phyloP scores from a whole-genome alignment of 179 eudicot genomes.

The Actinidia polygama region DNA sequence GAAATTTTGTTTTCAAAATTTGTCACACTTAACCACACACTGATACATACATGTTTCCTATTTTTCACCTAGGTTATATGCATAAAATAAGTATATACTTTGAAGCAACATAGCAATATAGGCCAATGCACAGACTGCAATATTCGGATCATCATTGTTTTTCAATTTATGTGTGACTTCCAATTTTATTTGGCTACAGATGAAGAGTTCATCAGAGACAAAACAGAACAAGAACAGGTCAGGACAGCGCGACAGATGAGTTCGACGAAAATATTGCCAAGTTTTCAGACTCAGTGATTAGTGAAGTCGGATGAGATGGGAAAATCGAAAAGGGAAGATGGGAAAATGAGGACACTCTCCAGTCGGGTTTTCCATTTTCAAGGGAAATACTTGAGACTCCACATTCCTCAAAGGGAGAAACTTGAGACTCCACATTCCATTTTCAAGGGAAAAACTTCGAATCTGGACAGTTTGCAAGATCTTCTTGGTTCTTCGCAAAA shows the following conservation, averaged over 20 bases:
- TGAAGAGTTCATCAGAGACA: slow-evolving; percentile 47
- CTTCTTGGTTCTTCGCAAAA: too few relatives aligned
- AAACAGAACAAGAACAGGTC: slow-evolving; percentile 50
- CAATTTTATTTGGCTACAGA: slow-evolving; percentile 34
- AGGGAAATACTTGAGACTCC: slow-evolving; percentile 65
- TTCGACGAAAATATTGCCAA: slow-evolving; percentile 33
- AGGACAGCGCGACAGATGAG: slow-evolving; percentile 32
- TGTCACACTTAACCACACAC: too few relatives aligned
- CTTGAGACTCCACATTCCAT: too few relatives aligned
- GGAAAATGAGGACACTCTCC: slow-evolving; percentile 54
- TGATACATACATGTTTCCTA: too few relatives aligned
- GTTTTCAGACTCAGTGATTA: slow-evolving; percentile 41
- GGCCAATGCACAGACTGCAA: too few relatives aligned
- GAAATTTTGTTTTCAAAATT: too few relatives aligned
- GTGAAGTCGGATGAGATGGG: slow-evolving; percentile 50
- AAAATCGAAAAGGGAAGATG: slow-evolving; percentile 49
- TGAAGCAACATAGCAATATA: too few relatives aligned
- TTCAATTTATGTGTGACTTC: neutral
- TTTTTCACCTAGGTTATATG: too few relatives aligned
- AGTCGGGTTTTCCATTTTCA: slow-evolving; percentile 51
- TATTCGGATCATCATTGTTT: neutral
- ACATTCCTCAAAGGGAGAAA: slow-evolving; percentile 84
- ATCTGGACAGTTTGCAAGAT: too few relatives aligned
- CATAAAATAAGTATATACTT: too few relatives aligned
- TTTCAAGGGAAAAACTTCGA: too few relatives aligned